A percentile compares a stretch with the other conserved stretches of the same genome.
Evolutionary conservation across 2,329 filamentous ascomycete species (phyloP).

Genomic region (Pestalotiopsis sp.): DNA sequence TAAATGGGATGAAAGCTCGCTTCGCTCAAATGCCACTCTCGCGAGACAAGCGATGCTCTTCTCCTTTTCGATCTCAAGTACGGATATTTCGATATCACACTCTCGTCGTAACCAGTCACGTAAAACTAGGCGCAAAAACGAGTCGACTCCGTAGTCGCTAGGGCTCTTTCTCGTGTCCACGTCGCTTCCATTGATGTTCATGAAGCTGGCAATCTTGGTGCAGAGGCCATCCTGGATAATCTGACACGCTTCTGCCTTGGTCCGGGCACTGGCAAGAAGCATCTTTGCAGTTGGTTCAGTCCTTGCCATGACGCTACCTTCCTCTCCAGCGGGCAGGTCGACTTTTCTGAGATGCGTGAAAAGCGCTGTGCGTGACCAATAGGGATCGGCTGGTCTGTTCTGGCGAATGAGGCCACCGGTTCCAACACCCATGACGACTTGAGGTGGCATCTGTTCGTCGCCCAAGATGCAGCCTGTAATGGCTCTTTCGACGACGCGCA

Average conservation of each 20-base stretch:
- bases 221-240: conserved; percentile 38
- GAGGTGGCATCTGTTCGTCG: conserved; percentile 37
- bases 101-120: conserved; percentile 51
- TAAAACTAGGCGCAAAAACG: conserved; percentile 51
- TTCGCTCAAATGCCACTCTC: conserved; percentile 31
- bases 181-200: conserved; percentile 44
- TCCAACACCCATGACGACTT: conserved; percentile 53
- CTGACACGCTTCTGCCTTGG: conserved; percentile 29
- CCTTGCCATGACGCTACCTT: conserved; percentile 10
- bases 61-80: conserved; percentile 49
- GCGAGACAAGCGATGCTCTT: conserved; percentile 40
- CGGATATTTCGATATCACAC: conserved; percentile 43
- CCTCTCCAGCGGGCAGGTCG: conserved; percentile 37
- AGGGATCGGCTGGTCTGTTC: conserved; percentile 52
- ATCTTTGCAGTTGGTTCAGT: conserved; percentile 17
- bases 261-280: conserved; percentile 13
- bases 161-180: conserved; percentile 42
- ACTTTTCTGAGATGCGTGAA: conserved; percentile 49
- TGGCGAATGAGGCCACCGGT: conserved; percentile 54
- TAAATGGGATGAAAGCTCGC: not conserved
- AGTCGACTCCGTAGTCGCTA: conserved; percentile 52
- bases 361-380: conserved; percentile 51
- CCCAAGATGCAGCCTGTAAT: conserved; percentile 37
- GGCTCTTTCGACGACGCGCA: conserved; percentile 46
- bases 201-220: conserved; percentile 42